Evolutionary conservation across 129 eudicot species (phyloP).

Genomic region (Flaveria ramosissima): DNA sequence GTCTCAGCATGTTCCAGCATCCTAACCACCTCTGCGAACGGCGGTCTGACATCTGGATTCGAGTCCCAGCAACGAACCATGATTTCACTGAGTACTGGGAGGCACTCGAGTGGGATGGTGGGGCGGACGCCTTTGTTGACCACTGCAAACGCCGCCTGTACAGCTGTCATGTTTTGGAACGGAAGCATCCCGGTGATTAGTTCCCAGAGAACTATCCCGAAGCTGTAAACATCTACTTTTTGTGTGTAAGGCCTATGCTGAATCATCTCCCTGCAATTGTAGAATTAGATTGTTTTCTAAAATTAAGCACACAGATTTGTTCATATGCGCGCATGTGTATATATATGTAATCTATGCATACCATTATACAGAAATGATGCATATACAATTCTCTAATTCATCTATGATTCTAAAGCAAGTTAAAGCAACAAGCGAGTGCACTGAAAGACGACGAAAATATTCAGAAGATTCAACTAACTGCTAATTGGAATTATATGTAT

Average conservation of each 20-base stretch:
- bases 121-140: conserved; percentile 96
- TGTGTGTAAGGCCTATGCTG: conserved; percentile 98
- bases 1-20: conserved; percentile 92
- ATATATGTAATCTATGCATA: not conserved
- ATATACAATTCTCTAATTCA: not conserved
- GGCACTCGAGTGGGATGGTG: conserved; percentile 77
- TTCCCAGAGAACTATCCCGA: conserved; percentile 97
- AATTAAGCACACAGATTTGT: not conserved
- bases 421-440: too few relatives aligned
- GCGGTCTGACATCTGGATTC: conserved; percentile 83
- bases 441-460: too few relatives aligned
- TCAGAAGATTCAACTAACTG: too few relatives aligned
- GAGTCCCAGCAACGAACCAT: conserved; percentile 98
- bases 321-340: not conserved
- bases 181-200: conserved; percentile 96
- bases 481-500: too few relatives aligned
- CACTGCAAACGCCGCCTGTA: conserved; percentile 98
- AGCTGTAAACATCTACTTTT: conserved; percentile 92
- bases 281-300: not conserved
- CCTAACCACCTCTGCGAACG: conserved; percentile 72
- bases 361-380: not conserved
- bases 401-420: not conserved
- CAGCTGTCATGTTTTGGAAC: conserved; percentile 96
- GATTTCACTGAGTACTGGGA: conserved; percentile 75
- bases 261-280: conserved; percentile 85